These are phyloP conservation scores for Zygoascus bituminiphila DNA, from an alignment of 805 yeast species.

Conservation along the genomic window DNA sequence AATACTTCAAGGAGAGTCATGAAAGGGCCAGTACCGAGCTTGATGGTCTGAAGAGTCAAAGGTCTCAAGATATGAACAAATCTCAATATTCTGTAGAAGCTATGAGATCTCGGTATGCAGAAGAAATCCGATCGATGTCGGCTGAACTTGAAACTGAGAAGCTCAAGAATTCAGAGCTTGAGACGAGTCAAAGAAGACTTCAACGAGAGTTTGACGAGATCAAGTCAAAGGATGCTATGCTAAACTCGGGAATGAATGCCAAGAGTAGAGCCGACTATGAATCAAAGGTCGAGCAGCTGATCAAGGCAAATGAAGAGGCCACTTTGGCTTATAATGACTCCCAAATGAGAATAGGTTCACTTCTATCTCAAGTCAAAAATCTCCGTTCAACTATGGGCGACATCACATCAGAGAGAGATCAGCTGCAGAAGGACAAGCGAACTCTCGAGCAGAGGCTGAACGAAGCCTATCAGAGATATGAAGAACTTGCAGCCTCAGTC, in stretches of 20 bases:
- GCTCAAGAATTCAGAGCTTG: slow-evolving; percentile 50
- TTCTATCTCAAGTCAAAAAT: slow-evolving; percentile 46
- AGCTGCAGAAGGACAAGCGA: slow-evolving; percentile 43
- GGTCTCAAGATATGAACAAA: slow-evolving; percentile 61
- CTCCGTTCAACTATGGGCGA: slow-evolving; percentile 54
- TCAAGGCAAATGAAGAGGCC: slow-evolving; percentile 37
- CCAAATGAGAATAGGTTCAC: slow-evolving; percentile 28
- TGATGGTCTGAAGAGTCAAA: slow-evolving; percentile 42
- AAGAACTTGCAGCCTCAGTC: slow-evolving; percentile 26
- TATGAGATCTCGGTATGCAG: slow-evolving; percentile 21
- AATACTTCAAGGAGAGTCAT: slow-evolving; percentile 41
- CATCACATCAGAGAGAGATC: slow-evolving; percentile 54
- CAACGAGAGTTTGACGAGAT: slow-evolving; percentile 8
- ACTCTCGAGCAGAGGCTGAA: slow-evolving; percentile 38
- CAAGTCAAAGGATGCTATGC: slow-evolving; percentile 1
- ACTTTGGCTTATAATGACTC: slow-evolving; percentile 38
- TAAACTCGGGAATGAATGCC: slow-evolving; percentile 5
- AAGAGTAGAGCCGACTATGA: slow-evolving; percentile 14
- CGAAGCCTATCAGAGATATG: slow-evolving; percentile 35
- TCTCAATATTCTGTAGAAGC: slow-evolving; percentile 43
- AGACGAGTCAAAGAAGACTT: slow-evolving; percentile 36
- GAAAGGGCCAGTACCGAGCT: slow-evolving; percentile 49
- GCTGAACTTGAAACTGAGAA: slow-evolving; percentile 21
- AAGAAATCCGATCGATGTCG: slow-evolving; percentile 24
- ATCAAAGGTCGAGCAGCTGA: slow-evolving; percentile 27